Percentiles rank a stretch among this genome's conserved stretches.
These are phyloP conservation scores for Volvox carteri DNA, from an alignment of 163 green algal genomes.

Conservation along the genomic window DNA sequence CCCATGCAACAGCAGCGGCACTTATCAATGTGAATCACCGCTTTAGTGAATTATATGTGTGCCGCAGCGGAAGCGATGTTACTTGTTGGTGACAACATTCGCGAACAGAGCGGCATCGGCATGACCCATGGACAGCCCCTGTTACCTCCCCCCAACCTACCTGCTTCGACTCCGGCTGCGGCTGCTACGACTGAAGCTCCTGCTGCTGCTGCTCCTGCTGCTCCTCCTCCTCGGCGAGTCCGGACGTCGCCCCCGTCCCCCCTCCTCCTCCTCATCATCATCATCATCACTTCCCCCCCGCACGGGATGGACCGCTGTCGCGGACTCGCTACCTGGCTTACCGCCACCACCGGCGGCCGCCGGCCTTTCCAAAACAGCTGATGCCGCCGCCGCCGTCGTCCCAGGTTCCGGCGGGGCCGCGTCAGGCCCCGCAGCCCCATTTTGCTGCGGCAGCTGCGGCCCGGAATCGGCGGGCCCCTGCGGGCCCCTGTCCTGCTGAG, in stretches of 20 bases:
- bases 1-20: too few species aligned
- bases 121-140: background rate
- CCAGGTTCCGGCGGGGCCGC: background rate
- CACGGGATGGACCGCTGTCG: background rate
- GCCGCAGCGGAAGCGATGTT: background rate
- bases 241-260: background rate
- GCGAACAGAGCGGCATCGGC: background rate
- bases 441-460: background rate
- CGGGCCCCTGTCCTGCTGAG: background rate
- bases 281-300: background rate
- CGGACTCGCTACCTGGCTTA: background rate
- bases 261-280: background rate
- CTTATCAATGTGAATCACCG: background rate
- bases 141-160: background rate
- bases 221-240: background rate
- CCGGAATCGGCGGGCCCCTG: too few species aligned
- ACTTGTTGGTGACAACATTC: background rate
- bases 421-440: background rate
- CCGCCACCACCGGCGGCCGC: background rate
- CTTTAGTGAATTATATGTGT: background rate
- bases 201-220: background rate
- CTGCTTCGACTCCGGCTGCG: slow-evolving; percentile 10
- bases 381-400: background rate
- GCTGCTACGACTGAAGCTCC: background rate
- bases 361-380: background rate